Evolutionary conservation across 2,329 filamentous ascomycete genomes (phyloP), one percentile per base, ranked within the genome.

Genomic region (Hymenoscyphus fraxineus): DNA sequence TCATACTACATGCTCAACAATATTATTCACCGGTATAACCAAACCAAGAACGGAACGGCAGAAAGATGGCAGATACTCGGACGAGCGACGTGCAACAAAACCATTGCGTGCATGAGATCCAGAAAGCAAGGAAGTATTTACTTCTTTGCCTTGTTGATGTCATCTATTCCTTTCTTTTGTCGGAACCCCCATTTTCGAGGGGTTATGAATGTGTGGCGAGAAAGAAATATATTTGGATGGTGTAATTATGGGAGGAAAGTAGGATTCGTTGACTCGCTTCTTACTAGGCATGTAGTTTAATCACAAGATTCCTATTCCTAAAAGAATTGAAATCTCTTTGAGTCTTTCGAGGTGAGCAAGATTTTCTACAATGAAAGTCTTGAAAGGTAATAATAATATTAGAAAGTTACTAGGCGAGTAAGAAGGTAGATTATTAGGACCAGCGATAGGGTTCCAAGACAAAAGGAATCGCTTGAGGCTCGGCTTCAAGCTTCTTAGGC

Each of bases 21-120:
- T 27, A 3, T 27, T 27, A 3, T 27, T 27, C 27, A 27, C 3
- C 27, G 27, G 27, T 27, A 54, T 13, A 54, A 19, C 22, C 5
- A 27, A 54, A 35, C 35, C 6, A 35, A 6, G 35, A 22, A 27
- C 19, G 47, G 22, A 22, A 54, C 47, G 47, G 47, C 47, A 22
- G 19, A 54, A 54, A 54, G 47, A 27, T 54, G 47, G 47, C 47
- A 54, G 47, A 54, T 54, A 22, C 47, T 54, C 47, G 47, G 47
- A 54, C 5, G 22, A 54, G 47, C 47, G 47, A 54, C 22, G 19
- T 54, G 47, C 47, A 54, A 54, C 47, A 54, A 54, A 54, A 27
- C 3, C 22, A 9, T 10, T 6, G 22, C 47, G 19, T 27, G 47
- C 19, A 54, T 54, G 12, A 3, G 15, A 44, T 35, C 4, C 27